Percentiles rank a stretch among this genome's conserved stretches.
Evolutionary conservation across 75 land plant species (phyloP).

Genomic region (Selaginella moellendorffii): DNA sequence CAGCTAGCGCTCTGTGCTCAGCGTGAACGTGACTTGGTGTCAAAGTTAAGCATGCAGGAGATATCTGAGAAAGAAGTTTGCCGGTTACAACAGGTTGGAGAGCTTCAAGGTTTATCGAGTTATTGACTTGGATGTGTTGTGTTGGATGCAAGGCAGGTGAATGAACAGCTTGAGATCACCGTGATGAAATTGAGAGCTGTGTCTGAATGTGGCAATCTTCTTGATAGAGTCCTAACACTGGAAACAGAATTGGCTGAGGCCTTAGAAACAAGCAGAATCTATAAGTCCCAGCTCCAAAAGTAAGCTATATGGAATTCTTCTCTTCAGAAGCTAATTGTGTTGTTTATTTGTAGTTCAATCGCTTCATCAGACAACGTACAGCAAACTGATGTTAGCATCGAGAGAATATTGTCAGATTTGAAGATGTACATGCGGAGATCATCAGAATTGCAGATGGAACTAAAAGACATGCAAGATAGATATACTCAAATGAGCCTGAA

Average conservation of each 20-base stretch:
- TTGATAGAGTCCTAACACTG: not conserved
- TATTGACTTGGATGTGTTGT: not conserved
- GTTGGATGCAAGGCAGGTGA: not conserved
- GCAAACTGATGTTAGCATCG: not conserved
- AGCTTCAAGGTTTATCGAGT: not conserved
- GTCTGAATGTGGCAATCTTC: not conserved
- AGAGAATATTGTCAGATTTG: not conserved
- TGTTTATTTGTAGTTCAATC: not conserved
- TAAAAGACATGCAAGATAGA: not conserved
- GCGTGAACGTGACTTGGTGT: not conserved
- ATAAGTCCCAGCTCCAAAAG: not conserved
- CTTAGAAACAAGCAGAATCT: not conserved
- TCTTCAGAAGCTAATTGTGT: not conserved
- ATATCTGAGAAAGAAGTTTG: not conserved
- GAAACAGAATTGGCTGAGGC: not conserved
- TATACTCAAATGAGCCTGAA: not conserved
- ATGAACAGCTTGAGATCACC: not conserved
- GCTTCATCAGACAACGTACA: not conserved
- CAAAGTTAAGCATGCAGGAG: not conserved
- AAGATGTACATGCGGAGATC: not conserved
- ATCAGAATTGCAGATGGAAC: not conserved
- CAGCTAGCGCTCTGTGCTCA: not conserved
- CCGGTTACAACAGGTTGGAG: not conserved
- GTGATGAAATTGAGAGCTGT: not conserved
- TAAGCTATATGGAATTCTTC: not conserved